Conservation (phyloP, 2,329 filamentous ascomycete genomes). For the Trichothecium sympodiale region DNA sequence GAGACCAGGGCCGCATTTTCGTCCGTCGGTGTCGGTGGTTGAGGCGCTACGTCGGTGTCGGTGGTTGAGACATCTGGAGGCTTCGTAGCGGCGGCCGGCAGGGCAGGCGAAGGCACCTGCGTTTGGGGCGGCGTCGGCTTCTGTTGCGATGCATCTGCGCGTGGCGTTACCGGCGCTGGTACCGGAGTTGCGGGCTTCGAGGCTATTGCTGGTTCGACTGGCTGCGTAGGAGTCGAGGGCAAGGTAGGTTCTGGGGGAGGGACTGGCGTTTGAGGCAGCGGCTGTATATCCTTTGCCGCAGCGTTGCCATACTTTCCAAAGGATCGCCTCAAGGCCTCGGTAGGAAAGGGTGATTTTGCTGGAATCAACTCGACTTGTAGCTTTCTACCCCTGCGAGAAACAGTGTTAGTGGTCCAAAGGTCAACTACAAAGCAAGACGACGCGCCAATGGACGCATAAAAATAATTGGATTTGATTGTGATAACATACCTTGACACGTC, state of each 20-base stretch:
- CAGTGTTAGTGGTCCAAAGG: constrained; percentile 11
- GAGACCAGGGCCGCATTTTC: not conserved
- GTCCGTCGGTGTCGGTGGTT: not conserved
- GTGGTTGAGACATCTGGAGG: not conserved
- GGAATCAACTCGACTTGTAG: constrained; percentile 45
- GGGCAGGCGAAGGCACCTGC: not conserved
- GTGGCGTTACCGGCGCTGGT: too few relatives aligned
- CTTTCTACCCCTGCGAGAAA: constrained; percentile 22
- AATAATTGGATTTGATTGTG: constrained; percentile 8
- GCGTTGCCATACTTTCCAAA: constrained; percentile 9
- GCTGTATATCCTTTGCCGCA: constrained; percentile 5
- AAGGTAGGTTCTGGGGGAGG: too few relatives aligned
- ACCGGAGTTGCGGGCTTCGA: too few relatives aligned
- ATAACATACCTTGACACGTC: constrained; percentile 49
- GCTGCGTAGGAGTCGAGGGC: too few relatives aligned
- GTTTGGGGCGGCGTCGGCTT: not conserved
- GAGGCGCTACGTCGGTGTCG: not conserved
- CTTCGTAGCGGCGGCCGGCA: not conserved
- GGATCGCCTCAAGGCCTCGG: constrained; percentile 29
- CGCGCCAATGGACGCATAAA: constrained; percentile 8
- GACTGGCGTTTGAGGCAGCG: too few relatives aligned
- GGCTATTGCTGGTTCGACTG: too few relatives aligned
- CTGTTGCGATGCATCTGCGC: not conserved
- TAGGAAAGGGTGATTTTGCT: constrained; percentile 30
- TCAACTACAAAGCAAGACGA: constrained; percentile 8